Base-by-base conservation (phyloP, 495 filamentous ascomycete genomes). In the Darksidea phi region DNA sequence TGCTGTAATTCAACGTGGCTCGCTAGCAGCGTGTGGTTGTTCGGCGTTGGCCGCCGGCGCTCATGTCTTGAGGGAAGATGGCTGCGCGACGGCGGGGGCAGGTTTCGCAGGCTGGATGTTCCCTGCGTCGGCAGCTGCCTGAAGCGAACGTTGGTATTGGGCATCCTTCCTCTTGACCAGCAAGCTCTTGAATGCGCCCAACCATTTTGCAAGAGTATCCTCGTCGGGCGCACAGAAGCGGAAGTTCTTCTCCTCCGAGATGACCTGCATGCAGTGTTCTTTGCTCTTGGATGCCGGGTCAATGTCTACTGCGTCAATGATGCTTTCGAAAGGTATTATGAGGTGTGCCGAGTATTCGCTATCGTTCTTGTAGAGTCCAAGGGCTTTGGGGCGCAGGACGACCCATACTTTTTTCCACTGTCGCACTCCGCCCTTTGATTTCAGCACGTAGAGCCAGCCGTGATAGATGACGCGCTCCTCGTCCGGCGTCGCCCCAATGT, bases 351-450 rank as follows among this genome's bases (percentile, higher is more conserved):
- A 87, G 72, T 97, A 97, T 76, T 98, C 94, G 73, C 86, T 78
- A 45, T 95, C 91, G 67, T 92, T 86, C 74, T 97, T 97, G 77
- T 98, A 97, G 20, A 97, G 84, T 6, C 90, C 88, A 48, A 97
- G 74, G 53, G 89, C 89, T 59, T 88, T 87, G 0, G 91, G 86
- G 34, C 92, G 88, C n/a, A 97, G 76, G 0, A 98, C 94, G 0
- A 87, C 86, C 94, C 94, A 98, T 32, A 89, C 79, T 62, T 89
- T 87, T 78, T 95, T 97, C 94, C 94, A 98, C 68, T 94, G 89
- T 34, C 87, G 85, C 38, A 98, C 86, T 6, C 89, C 89, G n/a
- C 88, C 80, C 66, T 91, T 92, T 60, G 86, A 88, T 60, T 89
- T 90, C 24, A 96, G 82, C 61, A 89, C 86, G 72, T 90, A 88